Percentiles rank a stretch among this genome's conserved stretches.
These are phyloP conservation scores for Nemania sp. DNA, from an alignment of 2,329 filamentous ascomycete genomes.

Conservation along the genomic window DNA sequence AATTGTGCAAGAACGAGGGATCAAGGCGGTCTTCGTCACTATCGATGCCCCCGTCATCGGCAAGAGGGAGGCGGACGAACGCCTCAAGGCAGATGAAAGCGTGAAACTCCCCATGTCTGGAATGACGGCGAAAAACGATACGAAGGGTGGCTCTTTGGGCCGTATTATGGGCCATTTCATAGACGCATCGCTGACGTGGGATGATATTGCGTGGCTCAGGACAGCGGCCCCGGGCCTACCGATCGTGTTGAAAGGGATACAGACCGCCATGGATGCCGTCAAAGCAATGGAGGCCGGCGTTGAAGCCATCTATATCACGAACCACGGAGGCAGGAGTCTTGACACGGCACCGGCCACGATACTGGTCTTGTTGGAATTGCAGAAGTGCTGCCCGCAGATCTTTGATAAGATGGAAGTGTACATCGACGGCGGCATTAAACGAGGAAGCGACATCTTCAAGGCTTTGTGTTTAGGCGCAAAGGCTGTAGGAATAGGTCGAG, in stretches of 20 bases:
- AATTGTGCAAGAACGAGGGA: slow-evolving; percentile 49
- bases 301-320: slow-evolving; percentile 70
- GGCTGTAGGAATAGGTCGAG: slow-evolving; percentile 65
- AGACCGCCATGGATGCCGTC: slow-evolving; percentile 65
- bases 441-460: slow-evolving; percentile 70
- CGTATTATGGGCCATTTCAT: slow-evolving; percentile 60
- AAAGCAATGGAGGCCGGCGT: slow-evolving; percentile 61
- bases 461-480: slow-evolving; percentile 66
- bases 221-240: slow-evolving; percentile 56
- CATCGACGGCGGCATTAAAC: slow-evolving; percentile 66
- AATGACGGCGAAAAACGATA: slow-evolving; percentile 53
- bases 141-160: slow-evolving; percentile 57
- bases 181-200: slow-evolving; percentile 62
- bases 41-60: slow-evolving; percentile 61
- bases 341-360: slow-evolving; percentile 58
- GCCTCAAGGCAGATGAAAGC: slow-evolving; percentile 52
- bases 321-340: slow-evolving; percentile 67
- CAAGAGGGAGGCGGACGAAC: slow-evolving; percentile 55
- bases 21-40: slow-evolving; percentile 60
- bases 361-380: slow-evolving; percentile 64
- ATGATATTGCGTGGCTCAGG: slow-evolving; percentile 68
- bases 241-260: slow-evolving; percentile 71
- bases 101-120: slow-evolving; percentile 54
- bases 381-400: slow-evolving; percentile 61
- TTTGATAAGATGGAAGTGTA: slow-evolving; percentile 64